A percentile compares a stretch with the other conserved stretches of the same genome.
phyloP scores from a whole-genome alignment of 2,329 filamentous ascomycete genomes.

The Penicillium sp. region DNA sequence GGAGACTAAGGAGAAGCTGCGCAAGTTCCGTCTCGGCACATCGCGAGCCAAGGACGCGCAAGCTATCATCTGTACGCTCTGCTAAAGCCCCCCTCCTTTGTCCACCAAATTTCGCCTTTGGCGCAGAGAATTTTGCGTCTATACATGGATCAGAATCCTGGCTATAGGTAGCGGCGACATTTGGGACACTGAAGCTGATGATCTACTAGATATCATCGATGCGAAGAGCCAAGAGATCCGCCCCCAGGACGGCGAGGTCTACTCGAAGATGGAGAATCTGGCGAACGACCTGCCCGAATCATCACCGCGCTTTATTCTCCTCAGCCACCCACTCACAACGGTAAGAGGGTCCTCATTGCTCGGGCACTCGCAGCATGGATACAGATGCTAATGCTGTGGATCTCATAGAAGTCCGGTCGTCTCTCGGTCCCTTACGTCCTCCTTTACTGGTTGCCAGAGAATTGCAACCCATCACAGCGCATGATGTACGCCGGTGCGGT shows the following conservation, averaged over 20 bases:
- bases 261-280: slow-evolving; percentile 76
- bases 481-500: slow-evolving; percentile 97
- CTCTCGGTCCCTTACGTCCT: slow-evolving; percentile 90
- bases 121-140: neutral
- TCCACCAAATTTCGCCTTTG: neutral
- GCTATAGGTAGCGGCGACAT: neutral
- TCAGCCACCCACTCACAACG: slow-evolving; percentile 87
- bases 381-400: slow-evolving; percentile 1
- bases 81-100: neutral
- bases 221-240: slow-evolving; percentile 86
- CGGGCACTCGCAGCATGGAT: neutral
- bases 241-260: slow-evolving; percentile 76
- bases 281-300: slow-evolving; percentile 90
- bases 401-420: slow-evolving; percentile 70
- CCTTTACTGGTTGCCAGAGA: slow-evolving; percentile 90
- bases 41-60: slow-evolving; percentile 83
- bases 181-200: neutral
- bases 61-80: slow-evolving; percentile 82
- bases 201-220: slow-evolving; percentile 75
- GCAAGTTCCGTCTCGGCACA: slow-evolving; percentile 91
- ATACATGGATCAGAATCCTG: neutral
- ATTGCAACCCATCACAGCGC: slow-evolving; percentile 79
- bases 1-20: slow-evolving; percentile 83
- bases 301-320: slow-evolving; percentile 80
- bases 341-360: slow-evolving; percentile 49